Conservation (phyloP, 1,139 yeast genomes). For the Kurtzmaniella natalensis region DNA sequence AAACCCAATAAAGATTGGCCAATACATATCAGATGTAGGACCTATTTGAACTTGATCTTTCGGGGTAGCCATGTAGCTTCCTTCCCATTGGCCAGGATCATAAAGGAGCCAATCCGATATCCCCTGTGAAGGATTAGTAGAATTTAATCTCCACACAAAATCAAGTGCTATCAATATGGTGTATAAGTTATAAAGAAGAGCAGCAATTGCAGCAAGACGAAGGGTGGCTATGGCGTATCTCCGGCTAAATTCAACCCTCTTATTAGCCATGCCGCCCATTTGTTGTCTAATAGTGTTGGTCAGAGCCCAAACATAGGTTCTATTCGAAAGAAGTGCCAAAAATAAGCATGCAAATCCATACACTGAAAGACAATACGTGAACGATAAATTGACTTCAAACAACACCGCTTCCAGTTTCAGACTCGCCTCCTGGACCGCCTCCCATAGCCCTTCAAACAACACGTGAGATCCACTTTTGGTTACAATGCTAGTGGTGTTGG, state of each 20-base stretch:
- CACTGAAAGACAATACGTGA: slow-evolving; percentile 30
- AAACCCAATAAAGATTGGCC: slow-evolving; percentile 59
- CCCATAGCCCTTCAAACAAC: neutral
- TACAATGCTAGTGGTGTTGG: too few relatives aligned
- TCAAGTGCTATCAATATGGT: slow-evolving; percentile 38
- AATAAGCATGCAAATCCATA: slow-evolving; percentile 47
- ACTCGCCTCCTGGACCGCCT: neutral
- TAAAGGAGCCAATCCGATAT: slow-evolving; percentile 28
- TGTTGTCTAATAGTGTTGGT: slow-evolving; percentile 38
- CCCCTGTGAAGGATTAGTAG: slow-evolving; percentile 14
- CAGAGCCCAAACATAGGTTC: slow-evolving; percentile 65
- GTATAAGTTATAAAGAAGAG: slow-evolving; percentile 28
- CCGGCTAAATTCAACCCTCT: slow-evolving; percentile 2
- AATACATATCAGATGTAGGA: slow-evolving; percentile 53
- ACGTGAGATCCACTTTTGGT: too few relatives aligned
- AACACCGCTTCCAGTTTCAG: neutral
- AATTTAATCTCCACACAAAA: slow-evolving; percentile 13
- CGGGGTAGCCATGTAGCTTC: slow-evolving; percentile 33
- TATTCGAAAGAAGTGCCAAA: slow-evolving; percentile 60
- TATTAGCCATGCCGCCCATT: slow-evolving; percentile 7
- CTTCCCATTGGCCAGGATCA: slow-evolving; percentile 21
- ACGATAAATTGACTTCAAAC: slow-evolving; percentile 1
- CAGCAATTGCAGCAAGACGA: slow-evolving; percentile 31
- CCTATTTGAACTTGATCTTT: slow-evolving; percentile 34
- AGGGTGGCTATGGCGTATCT: slow-evolving; percentile 17